Evolutionary conservation across 306 rosid genomes (phyloP).

Genomic region (cucumber (Cucumis sativus)): Cucumber_9930_V3 NC_026660.2:3205501-3206000

Average conservation of each 20-base stretch:
- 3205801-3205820: not conserved
- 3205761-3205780: not conserved
- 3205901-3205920: not conserved
- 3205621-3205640: not conserved
- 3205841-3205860: not conserved
- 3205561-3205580: not conserved
- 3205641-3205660: not conserved
- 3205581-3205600: not conserved
- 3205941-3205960: not conserved
- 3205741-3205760: not conserved
- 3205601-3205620: not conserved
- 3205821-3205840: not conserved
- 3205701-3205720: not conserved
- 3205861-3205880: too few species aligned
- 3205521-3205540: not conserved
- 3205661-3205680: not conserved
- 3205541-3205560: not conserved
- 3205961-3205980: too few species aligned
- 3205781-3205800: not conserved
- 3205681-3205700: not conserved
- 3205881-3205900: not conserved
- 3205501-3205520: not conserved
- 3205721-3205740: not conserved
- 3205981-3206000: too few species aligned
- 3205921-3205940: not conserved